A percentile compares a stretch with the other conserved stretches of the same genome.
phyloP scores from a whole-genome alignment of 164 flowering plant species.

The Sedum album region DNA sequence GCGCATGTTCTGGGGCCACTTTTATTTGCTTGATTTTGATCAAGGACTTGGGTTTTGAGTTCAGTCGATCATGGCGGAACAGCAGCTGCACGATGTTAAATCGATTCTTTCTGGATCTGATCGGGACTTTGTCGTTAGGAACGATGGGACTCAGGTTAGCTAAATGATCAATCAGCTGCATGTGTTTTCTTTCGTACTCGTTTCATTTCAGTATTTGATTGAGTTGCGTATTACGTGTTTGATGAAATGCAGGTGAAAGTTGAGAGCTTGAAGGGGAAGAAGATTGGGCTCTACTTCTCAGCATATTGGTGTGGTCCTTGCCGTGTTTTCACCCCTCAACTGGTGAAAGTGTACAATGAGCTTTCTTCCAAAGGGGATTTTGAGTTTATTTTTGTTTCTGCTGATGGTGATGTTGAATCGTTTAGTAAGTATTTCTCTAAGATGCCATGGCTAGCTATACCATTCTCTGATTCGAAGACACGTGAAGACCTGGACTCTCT shows the following conservation, averaged over 20 bases:
- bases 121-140: not conserved
- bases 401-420: conserved; percentile 40
- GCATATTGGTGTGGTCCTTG: conserved; percentile 66
- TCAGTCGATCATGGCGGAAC: not conserved
- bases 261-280: conserved; percentile 42
- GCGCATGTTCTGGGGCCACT: not conserved
- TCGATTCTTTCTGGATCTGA: not conserved
- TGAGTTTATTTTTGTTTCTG: conserved; percentile 46
- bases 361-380: conserved; percentile 32
- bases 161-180: not conserved
- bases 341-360: conserved; percentile 39
- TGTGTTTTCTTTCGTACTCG: too few relatives aligned
- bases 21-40: too few relatives aligned
- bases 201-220: not conserved
- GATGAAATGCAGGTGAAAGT: conserved; percentile 30
- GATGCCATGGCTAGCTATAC: conserved; percentile 85
- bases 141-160: not conserved
- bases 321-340: conserved; percentile 32
- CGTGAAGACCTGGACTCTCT: conserved; percentile 24
- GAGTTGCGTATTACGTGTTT: not conserved
- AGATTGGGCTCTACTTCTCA: conserved; percentile 38
- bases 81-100: not conserved
- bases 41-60: too few relatives aligned
- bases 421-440: conserved; percentile 47
- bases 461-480: conserved; percentile 48